phyloP scores from a whole-genome alignment of 2,329 filamentous ascomycete species.

The Calcarisporium arbuscula region DNA sequence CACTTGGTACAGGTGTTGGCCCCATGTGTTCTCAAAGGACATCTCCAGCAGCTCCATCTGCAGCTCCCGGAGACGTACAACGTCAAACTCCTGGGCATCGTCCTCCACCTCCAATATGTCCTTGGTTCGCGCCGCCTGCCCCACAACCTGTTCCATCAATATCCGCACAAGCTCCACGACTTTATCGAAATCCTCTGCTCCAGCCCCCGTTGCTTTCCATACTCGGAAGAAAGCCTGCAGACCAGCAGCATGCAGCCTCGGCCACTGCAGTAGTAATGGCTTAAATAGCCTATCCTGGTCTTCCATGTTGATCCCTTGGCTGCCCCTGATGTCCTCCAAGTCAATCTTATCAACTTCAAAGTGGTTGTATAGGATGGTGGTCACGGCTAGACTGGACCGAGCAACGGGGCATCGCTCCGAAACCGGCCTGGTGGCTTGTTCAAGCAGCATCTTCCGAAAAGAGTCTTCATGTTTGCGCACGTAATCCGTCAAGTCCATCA shows the following conservation, averaged over 20 bases:
- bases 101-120: slow-evolving; percentile 85
- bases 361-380: slow-evolving; percentile 84
- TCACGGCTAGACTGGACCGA: slow-evolving; percentile 78
- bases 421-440: slow-evolving; percentile 70
- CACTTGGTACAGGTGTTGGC: slow-evolving; percentile 81
- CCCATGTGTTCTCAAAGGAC: slow-evolving; percentile 93
- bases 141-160: slow-evolving; percentile 81
- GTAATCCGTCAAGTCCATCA: slow-evolving; percentile 97
- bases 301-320: slow-evolving; percentile 66
- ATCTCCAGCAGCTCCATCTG: slow-evolving; percentile 92
- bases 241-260: slow-evolving; percentile 76
- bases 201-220: slow-evolving; percentile 86
- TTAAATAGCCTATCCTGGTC: slow-evolving; percentile 83
- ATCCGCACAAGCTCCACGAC: slow-evolving; percentile 88
- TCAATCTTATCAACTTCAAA: slow-evolving; percentile 88
- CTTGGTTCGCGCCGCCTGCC: slow-evolving; percentile 72
- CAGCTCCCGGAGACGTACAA: slow-evolving; percentile 68
- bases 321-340: slow-evolving; percentile 68
- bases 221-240: slow-evolving; percentile 83
- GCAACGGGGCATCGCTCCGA: slow-evolving; percentile 80
- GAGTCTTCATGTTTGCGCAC: slow-evolving; percentile 86
- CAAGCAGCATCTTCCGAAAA: slow-evolving; percentile 85
- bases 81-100: slow-evolving; percentile 78
- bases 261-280: slow-evolving; percentile 88
- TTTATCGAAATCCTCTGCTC: slow-evolving; percentile 84